These are phyloP conservation scores for Saccharata proteae DNA, from an alignment of 2,329 filamentous ascomycete species.

Conservation along the genomic window DNA sequence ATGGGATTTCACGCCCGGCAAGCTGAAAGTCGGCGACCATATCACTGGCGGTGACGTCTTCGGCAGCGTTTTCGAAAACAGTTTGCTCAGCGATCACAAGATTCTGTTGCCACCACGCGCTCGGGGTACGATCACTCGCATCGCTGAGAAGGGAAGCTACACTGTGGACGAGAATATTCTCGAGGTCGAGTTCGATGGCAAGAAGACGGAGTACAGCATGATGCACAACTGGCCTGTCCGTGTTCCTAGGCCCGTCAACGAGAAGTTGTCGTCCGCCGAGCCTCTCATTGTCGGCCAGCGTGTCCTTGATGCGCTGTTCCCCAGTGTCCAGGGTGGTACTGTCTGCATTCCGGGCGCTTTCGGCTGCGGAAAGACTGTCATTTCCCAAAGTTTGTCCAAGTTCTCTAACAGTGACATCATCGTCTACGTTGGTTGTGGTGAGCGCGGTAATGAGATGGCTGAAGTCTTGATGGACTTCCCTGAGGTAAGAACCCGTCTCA, in stretches of 20 bases:
- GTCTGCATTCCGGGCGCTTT: conserved; percentile 98
- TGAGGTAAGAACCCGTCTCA: conserved; percentile 41
- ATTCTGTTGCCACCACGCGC: conserved; percentile 85
- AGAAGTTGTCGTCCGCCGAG: conserved; percentile 79
- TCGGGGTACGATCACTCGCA: conserved; percentile 81
- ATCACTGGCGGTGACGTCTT: conserved; percentile 94
- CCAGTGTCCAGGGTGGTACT: conserved; percentile 90
- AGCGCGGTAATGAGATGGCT: conserved; percentile 98
- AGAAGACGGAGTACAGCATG: conserved; percentile 90
- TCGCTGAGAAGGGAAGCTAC: conserved; percentile 80
- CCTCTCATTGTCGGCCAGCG: conserved; percentile 95
- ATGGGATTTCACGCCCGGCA: conserved; percentile 84
- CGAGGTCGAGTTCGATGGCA: conserved; percentile 93
- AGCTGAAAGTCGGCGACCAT: conserved; percentile 89
- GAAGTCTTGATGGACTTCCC: conserved; percentile 99
- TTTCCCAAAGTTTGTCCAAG: conserved; percentile 95
- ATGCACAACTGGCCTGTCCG: conserved; percentile 99
- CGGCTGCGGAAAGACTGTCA: conserved; percentile 98
- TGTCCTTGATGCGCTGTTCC: conserved; percentile 92
- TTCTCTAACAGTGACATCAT: conserved; percentile 99
- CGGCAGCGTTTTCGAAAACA: conserved; percentile 93
- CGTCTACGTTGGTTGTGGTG: conserved; percentile 84
- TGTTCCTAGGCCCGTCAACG: conserved; percentile 81
- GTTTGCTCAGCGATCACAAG: conserved; percentile 83
- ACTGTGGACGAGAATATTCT: conserved; percentile 89